Percentiles rank a stretch among this genome's conserved stretches.
Conservation (phyloP, 768 basidiomycete genomes). For the Leccinum boreale region DNA sequence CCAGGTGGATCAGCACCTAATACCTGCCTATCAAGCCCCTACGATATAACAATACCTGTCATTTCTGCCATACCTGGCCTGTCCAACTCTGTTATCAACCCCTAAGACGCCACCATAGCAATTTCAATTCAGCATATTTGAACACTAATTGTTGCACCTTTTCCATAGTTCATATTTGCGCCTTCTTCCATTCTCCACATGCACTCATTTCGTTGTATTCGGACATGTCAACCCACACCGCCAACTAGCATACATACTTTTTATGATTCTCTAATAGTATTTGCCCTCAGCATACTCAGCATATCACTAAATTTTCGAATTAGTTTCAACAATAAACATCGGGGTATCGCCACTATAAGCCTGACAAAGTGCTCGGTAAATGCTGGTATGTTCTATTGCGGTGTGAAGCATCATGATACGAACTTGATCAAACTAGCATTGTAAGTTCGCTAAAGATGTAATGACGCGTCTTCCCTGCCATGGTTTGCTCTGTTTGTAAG, state of each 20-base stretch:
- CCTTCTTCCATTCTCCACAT: neutral
- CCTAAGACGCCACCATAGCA: constrained; percentile 8
- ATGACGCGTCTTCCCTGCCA: constrained; percentile 18
- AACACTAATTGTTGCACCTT: constrained; percentile 11
- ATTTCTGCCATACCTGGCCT: constrained; percentile 18
- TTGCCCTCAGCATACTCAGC: constrained; percentile 12
- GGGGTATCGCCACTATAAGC: constrained; percentile 2
- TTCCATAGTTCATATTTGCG: constrained; percentile 21
- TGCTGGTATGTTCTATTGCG: constrained; percentile 2
- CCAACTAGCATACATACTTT: constrained; percentile 14
- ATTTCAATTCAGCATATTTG: constrained; percentile 1
- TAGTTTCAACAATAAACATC: constrained; percentile 17
- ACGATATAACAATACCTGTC: constrained; percentile 6
- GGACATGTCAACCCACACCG: constrained; percentile 6
- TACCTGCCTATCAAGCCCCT: constrained; percentile 5
- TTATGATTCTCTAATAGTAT: constrained; percentile 18
- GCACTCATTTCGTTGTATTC: constrained; percentile 13
- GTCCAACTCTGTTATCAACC: constrained; percentile 9
- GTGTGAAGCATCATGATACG: neutral
- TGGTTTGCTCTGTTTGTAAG: constrained; percentile 54
- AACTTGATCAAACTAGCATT: neutral
- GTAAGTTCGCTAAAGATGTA: constrained; percentile 3
- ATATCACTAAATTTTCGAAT: neutral
- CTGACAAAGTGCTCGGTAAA: neutral
- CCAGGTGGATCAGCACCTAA: constrained; percentile 15